Percentiles rank a stretch among this genome's conserved stretches.
These are phyloP conservation scores for Elaphomyces granulatus DNA, from an alignment of 495 filamentous ascomycete species.

Conservation along the genomic window DNA sequence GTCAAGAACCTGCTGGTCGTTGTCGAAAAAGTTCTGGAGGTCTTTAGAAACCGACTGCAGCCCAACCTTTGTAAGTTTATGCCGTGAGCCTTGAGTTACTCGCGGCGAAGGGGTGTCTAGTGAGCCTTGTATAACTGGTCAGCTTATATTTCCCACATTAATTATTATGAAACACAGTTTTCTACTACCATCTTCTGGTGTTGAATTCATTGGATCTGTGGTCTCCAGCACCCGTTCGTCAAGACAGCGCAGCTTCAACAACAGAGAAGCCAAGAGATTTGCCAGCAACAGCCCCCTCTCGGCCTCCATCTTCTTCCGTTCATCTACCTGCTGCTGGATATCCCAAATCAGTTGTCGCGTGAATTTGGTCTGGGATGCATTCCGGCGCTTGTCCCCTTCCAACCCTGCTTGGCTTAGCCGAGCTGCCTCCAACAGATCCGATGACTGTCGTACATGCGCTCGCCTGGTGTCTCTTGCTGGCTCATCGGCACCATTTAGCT, in stretches of 20 bases:
- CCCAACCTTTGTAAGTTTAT: constrained; percentile 27
- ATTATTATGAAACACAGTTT: not conserved
- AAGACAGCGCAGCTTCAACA: not conserved
- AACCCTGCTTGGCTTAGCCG: constrained; percentile 26
- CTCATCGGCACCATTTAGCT: not conserved
- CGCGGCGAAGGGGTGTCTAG: not conserved
- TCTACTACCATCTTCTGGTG: not conserved
- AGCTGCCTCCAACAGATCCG: constrained; percentile 23
- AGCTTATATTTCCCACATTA: not conserved
- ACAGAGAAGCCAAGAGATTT: constrained; percentile 12
- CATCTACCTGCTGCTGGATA: constrained; percentile 24
- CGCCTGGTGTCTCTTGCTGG: constrained; percentile 12
- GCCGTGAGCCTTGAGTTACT: constrained; percentile 17
- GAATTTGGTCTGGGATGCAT: constrained; percentile 26
- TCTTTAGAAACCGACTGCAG: constrained; percentile 30
- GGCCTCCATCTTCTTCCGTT: constrained; percentile 15
- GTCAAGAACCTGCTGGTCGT: constrained; percentile 24
- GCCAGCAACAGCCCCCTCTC: constrained; percentile 17
- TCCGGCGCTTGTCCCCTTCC: constrained; percentile 22
- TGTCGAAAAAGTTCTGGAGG: constrained; percentile 30
- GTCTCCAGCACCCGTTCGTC: not conserved
- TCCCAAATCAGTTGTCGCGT: constrained; percentile 32
- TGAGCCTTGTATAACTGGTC: not conserved
- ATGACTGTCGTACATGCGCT: constrained; percentile 9
- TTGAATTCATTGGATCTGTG: not conserved